Conservation (phyloP, 1,284 basidiomycete species). For the Moniliophthora roreri region DNA sequence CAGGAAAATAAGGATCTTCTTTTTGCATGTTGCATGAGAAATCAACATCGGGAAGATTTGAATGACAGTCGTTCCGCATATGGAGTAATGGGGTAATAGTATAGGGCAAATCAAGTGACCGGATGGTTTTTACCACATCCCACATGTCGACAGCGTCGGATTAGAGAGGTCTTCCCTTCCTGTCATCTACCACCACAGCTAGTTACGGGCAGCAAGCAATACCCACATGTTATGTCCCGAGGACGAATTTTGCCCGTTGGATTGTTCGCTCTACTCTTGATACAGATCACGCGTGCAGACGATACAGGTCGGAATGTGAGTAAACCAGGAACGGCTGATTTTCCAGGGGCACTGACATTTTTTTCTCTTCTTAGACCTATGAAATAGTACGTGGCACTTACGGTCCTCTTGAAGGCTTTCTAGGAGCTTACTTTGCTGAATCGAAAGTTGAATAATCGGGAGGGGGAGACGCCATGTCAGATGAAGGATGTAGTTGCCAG, state of each 20-base stretch:
- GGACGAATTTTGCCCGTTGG: conserved; percentile 3
- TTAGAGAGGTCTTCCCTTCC: neutral
- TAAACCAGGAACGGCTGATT: neutral
- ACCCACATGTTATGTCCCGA: conserved; percentile 13
- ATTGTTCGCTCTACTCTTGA: conserved; percentile 4
- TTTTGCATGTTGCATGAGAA: too few relatives aligned
- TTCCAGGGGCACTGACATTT: neutral
- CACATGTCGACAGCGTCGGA: too few relatives aligned
- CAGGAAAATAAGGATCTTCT: too few relatives aligned
- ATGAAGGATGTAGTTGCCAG: conserved; percentile 8
- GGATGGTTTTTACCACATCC: too few relatives aligned
- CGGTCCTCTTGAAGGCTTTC: neutral
- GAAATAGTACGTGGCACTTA: neutral
- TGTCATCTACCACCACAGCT: neutral
- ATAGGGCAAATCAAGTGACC: too few relatives aligned
- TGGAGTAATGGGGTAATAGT: too few relatives aligned
- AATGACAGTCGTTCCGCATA: too few relatives aligned
- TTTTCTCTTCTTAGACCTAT: neutral
- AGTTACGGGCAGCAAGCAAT: too few relatives aligned
- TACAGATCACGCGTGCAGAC: conserved; percentile 4
- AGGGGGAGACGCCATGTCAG: conserved; percentile 11
- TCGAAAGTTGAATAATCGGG: conserved; percentile 10
- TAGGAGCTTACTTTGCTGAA: neutral
- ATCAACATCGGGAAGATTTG: too few relatives aligned
- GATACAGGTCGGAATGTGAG: neutral